Conservation (phyloP, 768 basidiomycete genomes). For the Boletus vinaceobasis region DNA sequence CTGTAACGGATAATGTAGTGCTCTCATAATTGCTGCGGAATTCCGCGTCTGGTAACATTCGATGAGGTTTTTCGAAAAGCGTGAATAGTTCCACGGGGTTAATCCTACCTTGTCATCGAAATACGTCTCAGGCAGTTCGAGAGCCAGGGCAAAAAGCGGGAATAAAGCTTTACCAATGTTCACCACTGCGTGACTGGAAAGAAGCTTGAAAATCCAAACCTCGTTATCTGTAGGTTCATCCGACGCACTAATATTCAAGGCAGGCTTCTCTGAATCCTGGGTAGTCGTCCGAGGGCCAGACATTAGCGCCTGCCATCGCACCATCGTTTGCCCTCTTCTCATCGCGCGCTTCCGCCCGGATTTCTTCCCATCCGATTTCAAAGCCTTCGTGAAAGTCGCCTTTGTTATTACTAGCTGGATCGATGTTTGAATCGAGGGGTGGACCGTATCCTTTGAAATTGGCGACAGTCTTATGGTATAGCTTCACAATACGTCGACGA, state of each 20-base stretch:
- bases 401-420: slow-evolving; percentile 57
- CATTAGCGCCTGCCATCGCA: slow-evolving; percentile 66
- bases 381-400: slow-evolving; percentile 93
- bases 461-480: slow-evolving; percentile 61
- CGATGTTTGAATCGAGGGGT: slow-evolving; percentile 68
- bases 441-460: slow-evolving; percentile 80
- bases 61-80: not conserved
- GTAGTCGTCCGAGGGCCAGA: slow-evolving; percentile 68
- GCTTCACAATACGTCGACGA: slow-evolving; percentile 34
- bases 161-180: slow-evolving; percentile 56
- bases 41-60: slow-evolving; percentile 46
- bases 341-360: slow-evolving; percentile 28
- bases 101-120: slow-evolving; percentile 61
- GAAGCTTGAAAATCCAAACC: slow-evolving; percentile 16
- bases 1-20: slow-evolving; percentile 78
- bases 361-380: slow-evolving; percentile 73
- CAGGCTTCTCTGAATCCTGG: slow-evolving; percentile 58
- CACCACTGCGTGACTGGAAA: slow-evolving; percentile 47
- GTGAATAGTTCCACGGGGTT: not conserved
- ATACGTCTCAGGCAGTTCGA: slow-evolving; percentile 56
- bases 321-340: slow-evolving; percentile 41
- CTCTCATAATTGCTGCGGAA: slow-evolving; percentile 61
- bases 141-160: slow-evolving; percentile 67
- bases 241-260: slow-evolving; percentile 63
- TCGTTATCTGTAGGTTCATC: slow-evolving; percentile 13